These are phyloP conservation scores for Colletotrichum sansevieriae DNA, from an alignment of 2,329 filamentous ascomycete species.

Conservation along the genomic window DNA sequence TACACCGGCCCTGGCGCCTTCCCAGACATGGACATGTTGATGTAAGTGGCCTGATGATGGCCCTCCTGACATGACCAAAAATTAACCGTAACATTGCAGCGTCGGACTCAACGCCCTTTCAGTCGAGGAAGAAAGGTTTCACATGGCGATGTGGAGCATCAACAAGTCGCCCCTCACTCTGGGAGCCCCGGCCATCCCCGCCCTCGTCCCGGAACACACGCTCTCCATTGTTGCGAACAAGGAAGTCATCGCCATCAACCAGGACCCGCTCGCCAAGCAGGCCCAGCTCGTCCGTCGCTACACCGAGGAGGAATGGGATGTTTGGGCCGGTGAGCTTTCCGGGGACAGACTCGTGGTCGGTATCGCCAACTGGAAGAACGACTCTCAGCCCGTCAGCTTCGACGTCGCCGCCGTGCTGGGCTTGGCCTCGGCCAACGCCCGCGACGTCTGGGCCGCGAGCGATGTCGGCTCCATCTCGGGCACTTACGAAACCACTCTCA, in stretches of 20 bases:
- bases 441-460: constrained; percentile 56
- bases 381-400: constrained; percentile 56
- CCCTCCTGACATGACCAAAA: background rate
- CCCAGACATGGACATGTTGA: constrained; percentile 66
- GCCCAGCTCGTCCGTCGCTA: constrained; percentile 63
- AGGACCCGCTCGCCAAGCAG: constrained; percentile 65
- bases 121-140: constrained; percentile 62
- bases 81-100: constrained; percentile 44
- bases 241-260: constrained; percentile 69
- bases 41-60: constrained; percentile 47
- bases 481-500: constrained; percentile 50
- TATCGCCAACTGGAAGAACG: constrained; percentile 63
- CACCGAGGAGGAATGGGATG: constrained; percentile 63
- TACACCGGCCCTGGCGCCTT: constrained; percentile 61
- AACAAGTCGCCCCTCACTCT: constrained; percentile 64
- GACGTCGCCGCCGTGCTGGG: constrained; percentile 55
- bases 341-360: constrained; percentile 58
- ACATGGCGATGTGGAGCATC: constrained; percentile 66
- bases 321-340: constrained; percentile 64
- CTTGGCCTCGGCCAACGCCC: constrained; percentile 53
- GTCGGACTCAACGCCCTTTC: constrained; percentile 62
- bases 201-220: constrained; percentile 54
- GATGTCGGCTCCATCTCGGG: constrained; percentile 51
- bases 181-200: constrained; percentile 57
- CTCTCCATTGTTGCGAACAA: constrained; percentile 61